These are phyloP conservation scores for Cyclostephanos invisitatus DNA, from an alignment of 108 stramenopile genomes.

Conservation along the genomic window DNA sequence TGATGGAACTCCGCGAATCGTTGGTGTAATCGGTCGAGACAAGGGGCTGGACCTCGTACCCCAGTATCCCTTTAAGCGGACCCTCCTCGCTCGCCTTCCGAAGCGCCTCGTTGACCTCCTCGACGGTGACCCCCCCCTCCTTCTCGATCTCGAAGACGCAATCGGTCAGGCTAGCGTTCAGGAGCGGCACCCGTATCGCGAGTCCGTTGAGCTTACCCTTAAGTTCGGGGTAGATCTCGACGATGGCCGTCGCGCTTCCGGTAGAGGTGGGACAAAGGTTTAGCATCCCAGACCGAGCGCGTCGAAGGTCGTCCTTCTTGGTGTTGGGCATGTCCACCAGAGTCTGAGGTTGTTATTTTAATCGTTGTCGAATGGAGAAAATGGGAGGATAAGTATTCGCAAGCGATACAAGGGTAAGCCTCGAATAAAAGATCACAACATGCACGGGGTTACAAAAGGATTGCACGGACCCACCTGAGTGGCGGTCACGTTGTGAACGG, in stretches of 20 bases:
- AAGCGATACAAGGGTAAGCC: constrained; percentile 11
- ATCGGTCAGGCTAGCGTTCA: constrained; percentile 90
- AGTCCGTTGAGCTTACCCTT: constrained; percentile 94
- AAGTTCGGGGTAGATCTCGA: constrained; percentile 94
- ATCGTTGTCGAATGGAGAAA: constrained; percentile 5
- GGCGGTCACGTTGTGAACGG: constrained; percentile 92
- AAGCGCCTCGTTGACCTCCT: constrained; percentile 89
- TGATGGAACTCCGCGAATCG: constrained; percentile 81
- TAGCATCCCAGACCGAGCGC: constrained; percentile 90
- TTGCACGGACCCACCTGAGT: constrained; percentile 60
- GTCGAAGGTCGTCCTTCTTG: constrained; percentile 88
- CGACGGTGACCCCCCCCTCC: constrained; percentile 54
- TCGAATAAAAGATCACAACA: neutral
- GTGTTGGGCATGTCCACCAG: constrained; percentile 92
- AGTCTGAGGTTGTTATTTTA: constrained; percentile 28
- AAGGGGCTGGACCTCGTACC: constrained; percentile 83
- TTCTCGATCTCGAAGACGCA: constrained; percentile 85
- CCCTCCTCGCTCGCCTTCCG: constrained; percentile 79
- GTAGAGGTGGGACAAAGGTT: constrained; percentile 94
- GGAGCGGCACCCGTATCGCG: constrained; percentile 90
- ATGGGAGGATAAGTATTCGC: constrained; percentile 19
- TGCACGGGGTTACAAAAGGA: neutral
- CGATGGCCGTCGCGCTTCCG: constrained; percentile 92
- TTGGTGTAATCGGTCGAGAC: constrained; percentile 93
- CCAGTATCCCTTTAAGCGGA: constrained; percentile 86